Evolutionary conservation across 75 land plant genomes (phyloP).

Genomic region (Chamaecyparis obtusa): DNA sequence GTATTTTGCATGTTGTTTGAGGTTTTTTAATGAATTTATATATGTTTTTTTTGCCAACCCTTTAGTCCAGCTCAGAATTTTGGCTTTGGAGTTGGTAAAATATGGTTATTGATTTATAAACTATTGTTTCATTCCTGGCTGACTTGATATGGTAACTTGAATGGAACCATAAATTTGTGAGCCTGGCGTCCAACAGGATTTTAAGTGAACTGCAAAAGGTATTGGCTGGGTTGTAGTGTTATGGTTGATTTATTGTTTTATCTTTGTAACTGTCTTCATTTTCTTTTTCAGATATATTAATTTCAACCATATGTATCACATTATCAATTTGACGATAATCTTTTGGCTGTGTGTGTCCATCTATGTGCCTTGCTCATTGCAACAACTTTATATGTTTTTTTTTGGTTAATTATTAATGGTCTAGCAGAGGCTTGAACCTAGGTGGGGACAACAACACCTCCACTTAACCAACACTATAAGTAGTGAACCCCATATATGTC

Average conservation of each 20-base stretch:
- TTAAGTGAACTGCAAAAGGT: neutral
- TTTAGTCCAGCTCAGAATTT: no score
- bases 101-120: neutral
- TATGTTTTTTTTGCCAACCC: no score
- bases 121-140: neutral
- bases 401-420: no score
- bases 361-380: neutral
- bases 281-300: neutral
- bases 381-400: neutral
- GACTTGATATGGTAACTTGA: neutral
- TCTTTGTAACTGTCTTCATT: neutral
- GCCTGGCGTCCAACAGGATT: neutral
- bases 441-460: no score
- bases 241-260: neutral
- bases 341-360: neutral
- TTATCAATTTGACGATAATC: neutral
- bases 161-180: neutral
- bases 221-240: neutral
- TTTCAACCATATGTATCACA: neutral
- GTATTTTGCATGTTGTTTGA: no score
- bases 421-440: no score
- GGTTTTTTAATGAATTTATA: no score
- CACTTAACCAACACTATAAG: no score
- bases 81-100: no score
- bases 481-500: no score